phyloP scores from a whole-genome alignment of 2,329 filamentous ascomycete species.

The Colletotrichum costaricense region DNA sequence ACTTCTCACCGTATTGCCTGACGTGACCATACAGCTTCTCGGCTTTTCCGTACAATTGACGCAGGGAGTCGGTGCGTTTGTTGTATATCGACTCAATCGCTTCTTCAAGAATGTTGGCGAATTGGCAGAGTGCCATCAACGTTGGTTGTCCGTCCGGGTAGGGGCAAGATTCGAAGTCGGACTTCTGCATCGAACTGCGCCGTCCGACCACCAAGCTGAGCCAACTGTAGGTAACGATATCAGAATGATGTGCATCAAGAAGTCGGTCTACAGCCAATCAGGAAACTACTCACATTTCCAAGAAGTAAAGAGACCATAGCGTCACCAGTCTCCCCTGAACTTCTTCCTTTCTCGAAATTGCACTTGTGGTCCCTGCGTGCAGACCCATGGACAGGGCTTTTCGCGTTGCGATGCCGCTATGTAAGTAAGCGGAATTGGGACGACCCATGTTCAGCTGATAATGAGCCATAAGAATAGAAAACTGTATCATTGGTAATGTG shows the following conservation, averaged over 20 bases:
- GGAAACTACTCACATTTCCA: constrained; percentile 38
- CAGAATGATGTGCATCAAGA: not conserved
- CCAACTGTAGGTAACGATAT: not conserved
- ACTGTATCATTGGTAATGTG: constrained; percentile 45
- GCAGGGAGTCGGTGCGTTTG: constrained; percentile 41
- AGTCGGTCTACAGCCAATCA: rapidly evolving
- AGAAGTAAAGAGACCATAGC: constrained; percentile 44
- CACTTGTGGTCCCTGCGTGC: constrained; percentile 39
- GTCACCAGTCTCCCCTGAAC: constrained; percentile 41
- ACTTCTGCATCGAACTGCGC: constrained; percentile 22
- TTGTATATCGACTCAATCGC: constrained; percentile 39
- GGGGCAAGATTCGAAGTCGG: constrained; percentile 21
- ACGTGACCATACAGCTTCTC: constrained; percentile 23
- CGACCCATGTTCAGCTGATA: constrained; percentile 44
- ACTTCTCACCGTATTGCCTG: constrained; percentile 26
- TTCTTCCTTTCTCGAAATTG: constrained; percentile 34
- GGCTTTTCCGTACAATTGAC: constrained; percentile 40
- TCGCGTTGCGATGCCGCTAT: constrained; percentile 41
- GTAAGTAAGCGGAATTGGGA: constrained; percentile 43
- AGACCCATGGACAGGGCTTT: constrained; percentile 44
- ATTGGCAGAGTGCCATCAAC: constrained; percentile 26
- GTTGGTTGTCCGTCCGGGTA: constrained; percentile 26
- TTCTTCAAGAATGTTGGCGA: constrained; percentile 26
- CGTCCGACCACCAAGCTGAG: constrained; percentile 25
- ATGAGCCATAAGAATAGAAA: constrained; percentile 41